Base-by-base conservation (phyloP, 768 basidiomycete genomes). In the Lentinula sp. region DNA sequence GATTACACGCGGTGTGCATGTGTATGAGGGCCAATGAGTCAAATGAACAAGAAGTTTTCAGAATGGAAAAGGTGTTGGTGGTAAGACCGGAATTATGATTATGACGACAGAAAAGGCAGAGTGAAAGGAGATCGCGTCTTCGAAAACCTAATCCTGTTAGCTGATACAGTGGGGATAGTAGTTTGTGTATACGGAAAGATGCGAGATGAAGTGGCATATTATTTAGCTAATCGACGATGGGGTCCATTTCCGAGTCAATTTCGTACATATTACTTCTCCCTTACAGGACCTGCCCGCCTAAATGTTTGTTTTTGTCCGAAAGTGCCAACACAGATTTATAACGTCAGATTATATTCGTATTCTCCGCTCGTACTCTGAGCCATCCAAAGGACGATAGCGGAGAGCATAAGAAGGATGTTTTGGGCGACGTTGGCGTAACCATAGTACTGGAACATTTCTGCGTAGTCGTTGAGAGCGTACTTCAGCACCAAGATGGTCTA, bases 381-480 rank as follows among this genome's bases (percentile, higher is more conserved):
- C 59, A 95, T 81, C 96, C 96, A 98, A 13, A 98, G 81, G 3
- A 97, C 84, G 63, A 95, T 81, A 1, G 89, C 86, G 16, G 93
- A 94, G 41, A 89, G 79, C 90, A 92, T 91, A 61, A 92, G 78
- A 4, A 85, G 84, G 13, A 90, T 85, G 69, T 94, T 96, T 79
- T 97, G 95, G 9, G 89, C 88, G n/a, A 98, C 93, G 72, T 94
- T 95, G 50, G 94, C 93, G 63, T 93, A 91, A 20, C 96, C 96
- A 71, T 95, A 98, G 73, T 94, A 95, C 23, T 83, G 82, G 74
- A 85, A 95, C 69, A 87, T 85, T 61, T 90, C 86, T 0, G 82
- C 72, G 68, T 90, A 93, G 33, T 78, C 80, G 5, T 83, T 79
- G 41, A 98, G 73, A 66, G 95, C 71, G 69, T 98, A 98, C 73